Evolutionary conservation across 345 rosid species (phyloP), one percentile per base, ranked within the genome.

Genomic region (Salix udensis): DNA sequence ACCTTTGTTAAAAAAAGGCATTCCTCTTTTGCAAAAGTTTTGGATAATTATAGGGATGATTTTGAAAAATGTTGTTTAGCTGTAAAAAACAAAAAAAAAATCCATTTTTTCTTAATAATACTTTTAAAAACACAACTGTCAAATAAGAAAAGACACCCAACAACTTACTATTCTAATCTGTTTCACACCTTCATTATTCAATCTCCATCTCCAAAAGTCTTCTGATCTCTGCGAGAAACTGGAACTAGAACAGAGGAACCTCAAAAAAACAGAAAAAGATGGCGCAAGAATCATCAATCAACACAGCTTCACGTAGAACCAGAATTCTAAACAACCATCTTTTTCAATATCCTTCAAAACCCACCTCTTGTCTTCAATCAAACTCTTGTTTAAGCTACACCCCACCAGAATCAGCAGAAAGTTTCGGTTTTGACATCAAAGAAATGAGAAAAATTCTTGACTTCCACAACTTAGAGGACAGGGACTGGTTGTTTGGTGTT

Each of bases 401-500:
- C 1, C 94, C 94, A 0, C 96, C 98, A 18, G 96, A 95, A 82
- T 85, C 89, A 67, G 61, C 84, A 52, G 96, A 89, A 68, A 65
- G 66, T 44, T 73, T 18, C 68, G 85, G 66, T 30, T 95, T 95
- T 79, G 94, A 93, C 46, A 30, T 70, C 69, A 81, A 72, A 34
- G 91, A 89, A 67, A 91, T 95, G 97, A 87, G 98, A 76, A 77
- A 79, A 66, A 77, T 93, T 10, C 81, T 89, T 64, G 97, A 93
- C 74, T 85, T 87, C 19, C 97, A 95, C 78, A 83, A 93, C 82
- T 12, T 91, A 18, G 86, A 74, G 74, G 91, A 89, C 23, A 84
- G 97, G n/a, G 97, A 93, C 74, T 90, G 97, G 94, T 72, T 93
- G 77, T 95, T 85, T 66, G 89, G 91, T 26, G 73, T 95, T 6